Percentiles rank a stretch among this genome's conserved stretches.
phyloP scores from a whole-genome alignment of 2,329 filamentous ascomycete species.

The Trichocomaceae sp. region DNA sequence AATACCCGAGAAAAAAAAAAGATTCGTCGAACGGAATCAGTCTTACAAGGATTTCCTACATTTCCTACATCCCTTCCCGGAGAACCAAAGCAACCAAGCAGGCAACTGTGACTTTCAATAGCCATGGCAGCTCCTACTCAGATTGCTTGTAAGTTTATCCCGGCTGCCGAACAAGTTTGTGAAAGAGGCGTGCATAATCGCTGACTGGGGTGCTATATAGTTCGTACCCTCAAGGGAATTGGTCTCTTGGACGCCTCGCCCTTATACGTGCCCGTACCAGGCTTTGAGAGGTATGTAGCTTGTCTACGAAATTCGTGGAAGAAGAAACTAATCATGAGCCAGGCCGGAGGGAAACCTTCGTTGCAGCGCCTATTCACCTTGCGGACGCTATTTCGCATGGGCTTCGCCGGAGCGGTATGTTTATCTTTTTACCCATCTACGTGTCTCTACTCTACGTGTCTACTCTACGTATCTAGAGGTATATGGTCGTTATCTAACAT shows the following conservation, averaged over 20 bases:
- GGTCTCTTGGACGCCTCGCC: constrained; percentile 88
- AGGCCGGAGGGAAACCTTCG: constrained; percentile 90
- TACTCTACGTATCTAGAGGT: not conserved
- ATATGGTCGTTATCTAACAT: constrained; percentile 2
- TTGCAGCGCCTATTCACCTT: constrained; percentile 91
- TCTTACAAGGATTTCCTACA: not conserved
- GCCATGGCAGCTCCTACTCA: constrained; percentile 90
- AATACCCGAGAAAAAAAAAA: not conserved
- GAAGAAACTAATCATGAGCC: constrained; percentile 3
- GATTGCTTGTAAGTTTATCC: constrained; percentile 65
- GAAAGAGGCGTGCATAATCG: not conserved
- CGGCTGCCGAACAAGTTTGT: not conserved
- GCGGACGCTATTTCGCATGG: constrained; percentile 94
- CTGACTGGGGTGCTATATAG: constrained; percentile 35
- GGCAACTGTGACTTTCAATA: constrained; percentile 74
- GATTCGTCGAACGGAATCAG: constrained; percentile 3
- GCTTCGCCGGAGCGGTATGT: constrained; percentile 69
- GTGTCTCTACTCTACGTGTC: no score
- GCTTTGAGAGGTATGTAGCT: constrained; percentile 55
- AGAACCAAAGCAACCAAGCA: not conserved
- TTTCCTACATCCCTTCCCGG: not conserved
- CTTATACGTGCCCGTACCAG: constrained; percentile 74
- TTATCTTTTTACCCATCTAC: not conserved
- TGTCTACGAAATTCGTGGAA: not conserved
- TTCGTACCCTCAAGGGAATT: constrained; percentile 94